Evolutionary conservation across 805 yeast species (phyloP).

Genomic region (Wickerhamiella azymoides): DNA sequence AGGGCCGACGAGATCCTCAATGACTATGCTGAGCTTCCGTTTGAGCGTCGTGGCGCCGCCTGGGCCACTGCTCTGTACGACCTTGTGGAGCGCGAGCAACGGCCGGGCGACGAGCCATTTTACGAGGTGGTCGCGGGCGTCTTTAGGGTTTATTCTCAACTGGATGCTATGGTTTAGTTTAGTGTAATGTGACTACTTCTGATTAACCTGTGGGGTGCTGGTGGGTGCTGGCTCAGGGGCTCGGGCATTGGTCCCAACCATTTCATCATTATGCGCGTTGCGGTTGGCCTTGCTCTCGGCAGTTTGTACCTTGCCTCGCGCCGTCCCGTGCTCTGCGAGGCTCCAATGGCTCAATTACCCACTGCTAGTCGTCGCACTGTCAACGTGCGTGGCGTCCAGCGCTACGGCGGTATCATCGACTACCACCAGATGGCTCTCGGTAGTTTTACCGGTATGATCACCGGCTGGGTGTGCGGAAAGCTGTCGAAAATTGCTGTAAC

Average conservation of each 20-base stretch:
- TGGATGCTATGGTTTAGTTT: slow-evolving; percentile 68
- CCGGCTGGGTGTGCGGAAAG: slow-evolving; percentile 50
- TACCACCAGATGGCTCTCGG: slow-evolving; percentile 53
- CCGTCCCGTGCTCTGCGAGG: slow-evolving; percentile 7
- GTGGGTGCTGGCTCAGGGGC: no score
- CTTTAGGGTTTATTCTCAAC: slow-evolving; percentile 72
- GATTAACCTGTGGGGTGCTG: no score
- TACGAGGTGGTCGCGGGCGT: slow-evolving; percentile 90
- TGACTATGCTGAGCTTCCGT: slow-evolving; percentile 79
- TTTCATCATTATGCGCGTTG: slow-evolving; percentile 2
- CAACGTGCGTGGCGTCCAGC: slow-evolving; percentile 13
- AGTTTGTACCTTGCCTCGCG: not conserved
- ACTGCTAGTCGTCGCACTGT: slow-evolving; percentile 1
- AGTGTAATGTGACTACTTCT: not conserved
- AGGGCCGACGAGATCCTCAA: slow-evolving; percentile 84
- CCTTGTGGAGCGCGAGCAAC: slow-evolving; percentile 32
- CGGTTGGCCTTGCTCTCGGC: slow-evolving; percentile 3
- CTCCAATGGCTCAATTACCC: not conserved
- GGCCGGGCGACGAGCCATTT: slow-evolving; percentile 32
- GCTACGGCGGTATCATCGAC: slow-evolving; percentile 27
- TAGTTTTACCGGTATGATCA: slow-evolving; percentile 43
- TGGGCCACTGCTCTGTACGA: slow-evolving; percentile 37
- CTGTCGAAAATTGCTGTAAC: slow-evolving; percentile 40
- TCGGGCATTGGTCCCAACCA: not conserved
- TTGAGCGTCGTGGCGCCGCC: slow-evolving; percentile 36